These are phyloP conservation scores for Pycnococcus provasolii DNA, from an alignment of 139 green algal genomes.

Conservation along the genomic window DNA sequence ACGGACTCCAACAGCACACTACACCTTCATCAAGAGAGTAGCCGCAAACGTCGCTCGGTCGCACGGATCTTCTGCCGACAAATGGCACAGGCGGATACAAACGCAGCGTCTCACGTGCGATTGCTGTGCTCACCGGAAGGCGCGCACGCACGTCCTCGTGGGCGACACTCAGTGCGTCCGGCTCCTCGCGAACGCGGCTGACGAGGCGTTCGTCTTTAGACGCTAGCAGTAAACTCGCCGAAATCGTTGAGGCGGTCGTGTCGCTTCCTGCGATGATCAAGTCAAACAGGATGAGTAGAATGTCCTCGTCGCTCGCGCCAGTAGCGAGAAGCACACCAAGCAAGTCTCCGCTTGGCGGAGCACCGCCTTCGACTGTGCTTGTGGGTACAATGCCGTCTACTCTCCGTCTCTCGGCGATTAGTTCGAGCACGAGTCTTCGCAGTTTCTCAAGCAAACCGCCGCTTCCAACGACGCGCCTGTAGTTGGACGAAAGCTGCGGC, in stretches of 20 bases:
- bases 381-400: not conserved
- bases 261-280: conserved; percentile 1
- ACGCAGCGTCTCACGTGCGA: not conserved
- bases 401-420: not conserved
- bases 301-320: not conserved
- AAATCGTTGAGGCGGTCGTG: not conserved
- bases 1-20: not conserved
- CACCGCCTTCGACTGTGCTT: not conserved
- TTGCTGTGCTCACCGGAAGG: not conserved
- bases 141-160: not conserved
- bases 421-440: not conserved
- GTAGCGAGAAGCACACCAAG: not conserved
- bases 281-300: not conserved
- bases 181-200: not conserved
- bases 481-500: not conserved
- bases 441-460: not conserved
- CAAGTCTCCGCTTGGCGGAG: not conserved
- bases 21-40: not conserved
- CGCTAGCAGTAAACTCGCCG: not conserved
- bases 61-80: not conserved
- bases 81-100: not conserved
- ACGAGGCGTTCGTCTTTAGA: not conserved
- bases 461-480: not conserved
- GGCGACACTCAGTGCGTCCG: not conserved
- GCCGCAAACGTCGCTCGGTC: not conserved